Base-by-base conservation (phyloP, 2,329 filamentous ascomycete species). In the Alternaria brassicicola region DNA sequence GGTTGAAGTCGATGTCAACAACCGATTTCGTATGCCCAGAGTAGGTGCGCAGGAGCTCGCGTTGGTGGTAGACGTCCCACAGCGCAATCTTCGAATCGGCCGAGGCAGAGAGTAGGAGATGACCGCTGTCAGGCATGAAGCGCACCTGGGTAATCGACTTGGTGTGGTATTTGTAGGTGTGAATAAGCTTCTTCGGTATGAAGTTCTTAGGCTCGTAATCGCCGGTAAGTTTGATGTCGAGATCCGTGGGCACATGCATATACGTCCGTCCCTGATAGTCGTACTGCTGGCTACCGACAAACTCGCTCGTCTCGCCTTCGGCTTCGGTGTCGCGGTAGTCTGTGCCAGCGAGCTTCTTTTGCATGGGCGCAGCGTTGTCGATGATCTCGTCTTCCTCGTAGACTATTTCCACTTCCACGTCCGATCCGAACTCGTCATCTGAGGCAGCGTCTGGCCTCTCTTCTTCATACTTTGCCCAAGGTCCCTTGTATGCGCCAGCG, bases 191-290 rank as follows among this genome's bases (percentile, higher is more conserved):
- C 84, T 97, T 98, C 35, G 95, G 95, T 56, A 96, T 92, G 75
- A 88, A 99, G 77, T 97, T 98, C 74, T 93, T 93, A 73, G 86
- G 78, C 72, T 89, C 93, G 42, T 84, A 77, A 60, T 96, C 92
- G 79, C 95, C 96, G 64, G 84, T 86, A 68, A 99, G 82, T 53
- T 73, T 75, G 61, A 78, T 73, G 35, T 75, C 74, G 31, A 78
- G 63, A 45, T 78, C 76, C 62, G 92, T 93, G 3, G 95, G 95
- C 43, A 98, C 85, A 78, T 99, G 95, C 94, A 99, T 97, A 76
- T 97, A 99, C 31, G 94, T 96, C 65, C 95, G 85, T 46, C 95
- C 95, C 76, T 96, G 91, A 80, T 99, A 99, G 77, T 99, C 95
- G 81, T 88, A 89, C 78, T 95, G 83, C 73, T 91, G 84, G 38